Evolutionary conservation across 1,284 basidiomycete species (phyloP).

Genomic region (Rhodotorula glutinis): DNA sequence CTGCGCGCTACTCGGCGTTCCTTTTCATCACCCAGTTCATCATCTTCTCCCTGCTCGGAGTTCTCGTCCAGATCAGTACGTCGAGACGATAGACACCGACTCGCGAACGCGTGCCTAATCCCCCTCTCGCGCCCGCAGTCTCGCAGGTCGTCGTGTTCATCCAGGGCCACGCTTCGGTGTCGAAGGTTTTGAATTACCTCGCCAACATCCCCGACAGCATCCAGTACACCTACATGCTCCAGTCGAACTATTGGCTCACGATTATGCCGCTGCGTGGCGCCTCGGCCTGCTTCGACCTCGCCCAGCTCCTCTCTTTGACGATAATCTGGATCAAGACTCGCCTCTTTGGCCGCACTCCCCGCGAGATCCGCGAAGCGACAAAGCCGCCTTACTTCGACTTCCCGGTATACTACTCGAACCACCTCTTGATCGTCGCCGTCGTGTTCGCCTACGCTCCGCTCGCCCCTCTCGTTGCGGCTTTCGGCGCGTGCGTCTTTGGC

Average conservation of each 20-base stretch:
- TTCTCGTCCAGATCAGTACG: constrained; percentile 67
- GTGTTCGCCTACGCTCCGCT: constrained; percentile 86
- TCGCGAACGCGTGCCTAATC: not conserved
- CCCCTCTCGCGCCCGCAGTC: constrained; percentile 4
- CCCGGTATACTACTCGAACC: constrained; percentile 66
- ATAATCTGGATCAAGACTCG: constrained; percentile 81
- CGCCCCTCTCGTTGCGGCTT: constrained; percentile 70
- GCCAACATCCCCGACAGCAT: constrained; percentile 38
- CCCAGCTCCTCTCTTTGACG: constrained; percentile 86
- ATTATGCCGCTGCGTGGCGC: constrained; percentile 95
- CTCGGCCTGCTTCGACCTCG: constrained; percentile 88
- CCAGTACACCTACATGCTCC: constrained; percentile 56
- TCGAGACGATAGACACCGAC: constrained; percentile 22
- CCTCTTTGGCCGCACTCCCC: constrained; percentile 88
- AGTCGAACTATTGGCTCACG: constrained; percentile 77
- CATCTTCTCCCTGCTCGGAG: constrained; percentile 86
- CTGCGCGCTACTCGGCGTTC: constrained; percentile 87
- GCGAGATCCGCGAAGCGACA: constrained; percentile 94
- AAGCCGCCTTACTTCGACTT: constrained; percentile 91
- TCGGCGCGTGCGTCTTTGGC: constrained; percentile 70
- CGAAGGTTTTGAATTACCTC: constrained; percentile 33
- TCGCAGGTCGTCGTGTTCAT: constrained; percentile 37
- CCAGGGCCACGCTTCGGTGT: constrained; percentile 7
- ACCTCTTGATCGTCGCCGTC: constrained; percentile 80
- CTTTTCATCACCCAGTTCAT: constrained; percentile 83